phyloP scores from a whole-genome alignment of 805 yeast species.

The Candida alai region DNA sequence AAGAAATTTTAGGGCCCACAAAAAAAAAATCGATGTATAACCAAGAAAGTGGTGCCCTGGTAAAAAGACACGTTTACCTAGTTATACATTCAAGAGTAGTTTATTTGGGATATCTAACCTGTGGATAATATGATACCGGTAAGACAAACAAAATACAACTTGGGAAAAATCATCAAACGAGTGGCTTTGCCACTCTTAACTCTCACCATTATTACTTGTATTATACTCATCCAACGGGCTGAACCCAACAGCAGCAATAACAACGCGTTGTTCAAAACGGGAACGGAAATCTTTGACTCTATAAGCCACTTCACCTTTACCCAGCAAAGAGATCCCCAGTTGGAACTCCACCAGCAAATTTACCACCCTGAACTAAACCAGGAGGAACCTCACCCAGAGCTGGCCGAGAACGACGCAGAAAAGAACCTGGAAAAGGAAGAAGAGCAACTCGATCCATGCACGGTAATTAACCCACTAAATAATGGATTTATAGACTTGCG shows the following conservation, averaged over 20 bases:
- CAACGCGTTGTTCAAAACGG: background rate
- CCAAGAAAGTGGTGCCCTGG: too few species aligned
- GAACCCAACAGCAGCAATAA: background rate
- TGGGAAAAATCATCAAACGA: slow-evolving; percentile 6
- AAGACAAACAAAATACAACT: too few species aligned
- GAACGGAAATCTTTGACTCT: slow-evolving; percentile 11
- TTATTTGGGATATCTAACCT: too few species aligned
- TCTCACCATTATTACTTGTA: slow-evolving; percentile 1
- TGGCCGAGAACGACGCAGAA: background rate
- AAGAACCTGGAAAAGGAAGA: slow-evolving; percentile 8
- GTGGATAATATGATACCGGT: too few species aligned
- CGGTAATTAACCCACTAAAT: slow-evolving; percentile 35
- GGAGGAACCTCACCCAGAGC: background rate
- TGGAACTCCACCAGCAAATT: background rate
- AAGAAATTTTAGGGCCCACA: too few species aligned
- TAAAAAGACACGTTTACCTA: too few species aligned
- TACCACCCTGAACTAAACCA: background rate
- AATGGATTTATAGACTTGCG: slow-evolving; percentile 51
- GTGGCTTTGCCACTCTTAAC: slow-evolving; percentile 4
- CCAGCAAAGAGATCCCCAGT: background rate
- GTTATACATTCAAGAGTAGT: too few species aligned
- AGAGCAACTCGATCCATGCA: slow-evolving; percentile 28
- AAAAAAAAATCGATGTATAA: too few species aligned
- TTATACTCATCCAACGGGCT: slow-evolving; percentile 3
- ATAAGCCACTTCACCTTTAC: slow-evolving; percentile 10